Base-by-base conservation (phyloP, 352 stramenopile genomes). In the Stramenopiles sp. region DNA sequence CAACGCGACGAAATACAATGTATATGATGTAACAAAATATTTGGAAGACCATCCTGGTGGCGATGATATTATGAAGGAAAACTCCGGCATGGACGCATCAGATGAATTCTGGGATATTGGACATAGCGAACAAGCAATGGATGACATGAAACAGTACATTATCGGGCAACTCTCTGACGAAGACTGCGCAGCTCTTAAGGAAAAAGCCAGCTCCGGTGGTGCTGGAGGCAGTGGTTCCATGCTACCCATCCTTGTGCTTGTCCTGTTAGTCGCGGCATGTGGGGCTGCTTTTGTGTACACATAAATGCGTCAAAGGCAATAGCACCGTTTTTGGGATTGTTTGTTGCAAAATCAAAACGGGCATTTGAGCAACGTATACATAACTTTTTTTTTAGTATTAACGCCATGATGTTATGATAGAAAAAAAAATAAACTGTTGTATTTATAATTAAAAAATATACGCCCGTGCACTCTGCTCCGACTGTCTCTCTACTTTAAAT, bases 11-110 rank as follows among this genome's bases (percentile, higher is more conserved):
- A 55, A 55, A 55, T 55, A 93, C 87, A 94, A 95, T 85, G 91
- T 95, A 30, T 95, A 94, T 86, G 91, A 95, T 85, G 88, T 95
- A 80, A 93, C 88, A 81, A 89, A 27, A 27, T 85, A 92, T 83
- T 92, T 91, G 85, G 87, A 93, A 81, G 86, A 85, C 75, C 91
- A 95, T 82, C 91, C 91, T 71, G 91, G 91, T 55, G 91, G 91
- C 14, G 39, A 55, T 55, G 39, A 55, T 55, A 55, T 55, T 14
- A 55, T 55, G 39, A 55, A 55, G 14, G 39, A 55, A 14, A 55
- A 55, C 14, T 55, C 39, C 39, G 39, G 39, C 14, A 55, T 55
- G 4, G 39, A 55, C 14, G 39, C 39, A 55, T 55, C 39, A 14
- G 39, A 55, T 55, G 39, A 55, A 55, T 55, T 55, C 14, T 55